Percentiles rank a stretch among this genome's conserved stretches.
Conservation (phyloP, 257 asterid genomes). For the Scutellaria baicalensis region DNA sequence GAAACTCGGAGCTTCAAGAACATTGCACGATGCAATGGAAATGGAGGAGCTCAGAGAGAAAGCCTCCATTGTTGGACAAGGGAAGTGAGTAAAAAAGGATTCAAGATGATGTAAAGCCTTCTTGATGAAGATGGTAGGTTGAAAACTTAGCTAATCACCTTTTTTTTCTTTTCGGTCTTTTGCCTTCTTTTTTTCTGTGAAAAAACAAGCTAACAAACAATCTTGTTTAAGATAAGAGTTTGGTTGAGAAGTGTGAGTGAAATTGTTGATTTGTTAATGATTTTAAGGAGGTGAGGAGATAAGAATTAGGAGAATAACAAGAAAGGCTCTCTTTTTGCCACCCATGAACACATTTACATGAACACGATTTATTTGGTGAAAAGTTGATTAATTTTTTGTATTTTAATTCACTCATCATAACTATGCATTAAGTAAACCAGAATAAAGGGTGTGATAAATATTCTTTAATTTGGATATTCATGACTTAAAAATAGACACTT, state of each 20-base stretch:
- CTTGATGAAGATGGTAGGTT: constrained; percentile 29
- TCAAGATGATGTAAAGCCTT: constrained; percentile 18
- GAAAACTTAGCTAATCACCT: constrained; percentile 30
- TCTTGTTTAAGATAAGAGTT: constrained; percentile 49
- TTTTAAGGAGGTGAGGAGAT: constrained; percentile 53
- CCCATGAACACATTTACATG: constrained; percentile 37
- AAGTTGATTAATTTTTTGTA: neutral
- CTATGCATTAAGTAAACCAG: neutral
- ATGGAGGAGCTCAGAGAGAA: constrained; percentile 44
- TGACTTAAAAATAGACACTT: too few relatives aligned
- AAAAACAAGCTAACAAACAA: constrained; percentile 43
- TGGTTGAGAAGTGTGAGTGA: constrained; percentile 48
- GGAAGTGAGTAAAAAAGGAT: constrained; percentile 15
- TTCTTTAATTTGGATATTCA: too few relatives aligned
- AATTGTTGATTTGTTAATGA: constrained; percentile 34
- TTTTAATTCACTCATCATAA: constrained; percentile 1
- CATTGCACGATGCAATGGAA: constrained; percentile 23
- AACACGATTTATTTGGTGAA: constrained; percentile 40
- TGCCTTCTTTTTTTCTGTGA: neutral
- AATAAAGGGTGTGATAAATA: constrained; percentile 45
- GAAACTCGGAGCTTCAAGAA: neutral
- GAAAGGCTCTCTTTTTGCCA: constrained; percentile 84
- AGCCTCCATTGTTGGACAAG: constrained; percentile 55
- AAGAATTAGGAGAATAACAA: constrained; percentile 58
- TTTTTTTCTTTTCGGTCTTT: neutral